phyloP scores from a whole-genome alignment of 306 rosid species.

The Cicer arietinum region DNA sequence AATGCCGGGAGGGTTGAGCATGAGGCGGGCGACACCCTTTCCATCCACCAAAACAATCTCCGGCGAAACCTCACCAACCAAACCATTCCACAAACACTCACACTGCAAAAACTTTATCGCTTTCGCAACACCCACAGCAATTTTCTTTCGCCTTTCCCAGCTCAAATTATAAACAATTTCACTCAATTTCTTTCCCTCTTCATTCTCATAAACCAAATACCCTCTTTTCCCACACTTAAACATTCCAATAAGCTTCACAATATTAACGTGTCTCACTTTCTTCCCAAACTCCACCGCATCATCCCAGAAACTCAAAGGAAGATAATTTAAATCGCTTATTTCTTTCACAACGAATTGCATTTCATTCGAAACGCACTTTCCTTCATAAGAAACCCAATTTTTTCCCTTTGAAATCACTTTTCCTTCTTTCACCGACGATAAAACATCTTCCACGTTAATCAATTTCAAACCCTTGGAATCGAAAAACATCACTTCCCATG shows the following conservation, averaged over 20 bases:
- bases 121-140: conserved; percentile 64
- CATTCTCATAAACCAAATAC: conserved; percentile 60
- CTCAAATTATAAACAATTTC: conserved; percentile 53
- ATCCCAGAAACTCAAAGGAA: conserved; percentile 58
- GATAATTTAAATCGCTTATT: conserved; percentile 48
- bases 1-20: conserved; percentile 52
- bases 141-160: conserved; percentile 70
- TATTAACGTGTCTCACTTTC: conserved; percentile 59
- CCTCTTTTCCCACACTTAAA: conserved; percentile 66
- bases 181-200: conserved; percentile 52
- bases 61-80: conserved; percentile 60
- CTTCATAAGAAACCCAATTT: conserved; percentile 56
- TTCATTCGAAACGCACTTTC: conserved; percentile 50
- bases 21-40: conserved; percentile 63
- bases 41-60: conserved; percentile 57
- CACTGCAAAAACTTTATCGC: conserved; percentile 68
- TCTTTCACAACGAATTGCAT: conserved; percentile 63
- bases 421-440: conserved; percentile 53
- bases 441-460: conserved; percentile 57
- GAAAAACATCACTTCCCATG: conserved; percentile 73
- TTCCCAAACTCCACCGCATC: conserved; percentile 58
- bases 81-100: conserved; percentile 46
- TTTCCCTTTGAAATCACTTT: conserved; percentile 55
- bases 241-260: conserved; percentile 59
- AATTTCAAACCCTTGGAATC: conserved; percentile 48